Conservation (phyloP, 2,329 filamentous ascomycete genomes). For the Aspergillus sp. region DNA sequence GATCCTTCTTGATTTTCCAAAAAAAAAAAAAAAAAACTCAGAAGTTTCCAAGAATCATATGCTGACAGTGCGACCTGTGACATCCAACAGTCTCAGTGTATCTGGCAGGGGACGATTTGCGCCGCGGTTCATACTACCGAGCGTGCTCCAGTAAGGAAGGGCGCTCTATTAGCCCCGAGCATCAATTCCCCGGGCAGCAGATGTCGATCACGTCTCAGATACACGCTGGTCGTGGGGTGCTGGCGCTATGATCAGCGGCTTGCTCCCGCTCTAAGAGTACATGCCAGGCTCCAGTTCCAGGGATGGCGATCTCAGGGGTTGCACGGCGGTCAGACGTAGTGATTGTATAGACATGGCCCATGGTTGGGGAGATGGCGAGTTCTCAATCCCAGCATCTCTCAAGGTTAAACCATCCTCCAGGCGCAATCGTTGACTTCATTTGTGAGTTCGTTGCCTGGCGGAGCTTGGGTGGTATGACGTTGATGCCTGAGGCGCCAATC, state of each 20-base stretch:
- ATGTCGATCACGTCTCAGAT: background rate
- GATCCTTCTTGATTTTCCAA: background rate
- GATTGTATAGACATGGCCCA: too few relatives aligned
- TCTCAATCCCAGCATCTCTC: background rate
- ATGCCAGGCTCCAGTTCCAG: background rate
- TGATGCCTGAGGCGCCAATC: constrained; percentile 12
- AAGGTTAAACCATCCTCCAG: background rate
- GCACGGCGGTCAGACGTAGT: background rate
- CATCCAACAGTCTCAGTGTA: too few relatives aligned
- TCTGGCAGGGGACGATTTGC: background rate
- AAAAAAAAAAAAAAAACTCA: background rate
- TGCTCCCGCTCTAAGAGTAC: background rate
- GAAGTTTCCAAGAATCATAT: background rate
- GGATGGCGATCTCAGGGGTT: background rate
- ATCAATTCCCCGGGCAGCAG: background rate
- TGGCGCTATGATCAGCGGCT: constrained; percentile 20
- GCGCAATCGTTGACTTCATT: background rate
- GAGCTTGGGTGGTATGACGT: background rate
- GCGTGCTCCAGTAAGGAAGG: too few relatives aligned
- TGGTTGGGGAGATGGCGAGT: too few relatives aligned
- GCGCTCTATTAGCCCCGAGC: too few relatives aligned
- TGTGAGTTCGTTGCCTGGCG: background rate
- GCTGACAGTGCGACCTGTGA: background rate
- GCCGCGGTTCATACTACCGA: background rate
- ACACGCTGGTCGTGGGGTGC: constrained; percentile 8